phyloP scores from a whole-genome alignment of 129 eudicot genomes.

The Centella asiatica region DNA sequence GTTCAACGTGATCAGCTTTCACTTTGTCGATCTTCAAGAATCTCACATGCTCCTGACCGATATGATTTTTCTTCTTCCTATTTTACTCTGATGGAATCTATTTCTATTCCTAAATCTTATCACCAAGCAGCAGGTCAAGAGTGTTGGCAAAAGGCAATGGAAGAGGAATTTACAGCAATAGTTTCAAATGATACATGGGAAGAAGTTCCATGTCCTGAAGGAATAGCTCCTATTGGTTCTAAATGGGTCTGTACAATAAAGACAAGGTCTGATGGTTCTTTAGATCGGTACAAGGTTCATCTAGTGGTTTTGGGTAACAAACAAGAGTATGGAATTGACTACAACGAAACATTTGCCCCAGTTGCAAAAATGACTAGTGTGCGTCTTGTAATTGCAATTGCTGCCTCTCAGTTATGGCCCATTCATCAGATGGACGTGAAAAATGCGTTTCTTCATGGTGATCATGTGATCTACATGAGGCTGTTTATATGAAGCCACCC shows the following conservation, averaged over 20 bases:
- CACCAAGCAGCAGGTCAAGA: background rate
- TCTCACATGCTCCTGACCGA: background rate
- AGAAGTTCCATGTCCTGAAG: too few relatives aligned
- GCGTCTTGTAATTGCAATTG: too few relatives aligned
- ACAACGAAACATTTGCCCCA: too few relatives aligned
- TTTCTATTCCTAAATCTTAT: background rate
- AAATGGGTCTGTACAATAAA: background rate
- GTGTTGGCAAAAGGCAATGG: constrained; percentile 2
- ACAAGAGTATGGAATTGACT: background rate
- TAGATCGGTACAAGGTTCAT: too few relatives aligned
- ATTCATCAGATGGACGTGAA: too few relatives aligned
- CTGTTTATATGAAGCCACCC: background rate
- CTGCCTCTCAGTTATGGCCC: too few relatives aligned
- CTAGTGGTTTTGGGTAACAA: background rate
- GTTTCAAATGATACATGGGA: background rate
- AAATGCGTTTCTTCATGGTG: background rate
- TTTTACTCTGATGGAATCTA: background rate
- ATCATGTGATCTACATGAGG: background rate
- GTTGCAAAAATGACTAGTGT: too few relatives aligned
- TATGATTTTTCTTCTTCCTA: background rate
- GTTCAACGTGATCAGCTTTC: background rate
- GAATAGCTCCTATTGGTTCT: background rate
- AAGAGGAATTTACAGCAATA: too few relatives aligned
- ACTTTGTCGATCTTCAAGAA: background rate
- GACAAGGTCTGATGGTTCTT: background rate